phyloP scores from a whole-genome alignment of 768 basidiomycete species.

The Mycena rosella region DNA sequence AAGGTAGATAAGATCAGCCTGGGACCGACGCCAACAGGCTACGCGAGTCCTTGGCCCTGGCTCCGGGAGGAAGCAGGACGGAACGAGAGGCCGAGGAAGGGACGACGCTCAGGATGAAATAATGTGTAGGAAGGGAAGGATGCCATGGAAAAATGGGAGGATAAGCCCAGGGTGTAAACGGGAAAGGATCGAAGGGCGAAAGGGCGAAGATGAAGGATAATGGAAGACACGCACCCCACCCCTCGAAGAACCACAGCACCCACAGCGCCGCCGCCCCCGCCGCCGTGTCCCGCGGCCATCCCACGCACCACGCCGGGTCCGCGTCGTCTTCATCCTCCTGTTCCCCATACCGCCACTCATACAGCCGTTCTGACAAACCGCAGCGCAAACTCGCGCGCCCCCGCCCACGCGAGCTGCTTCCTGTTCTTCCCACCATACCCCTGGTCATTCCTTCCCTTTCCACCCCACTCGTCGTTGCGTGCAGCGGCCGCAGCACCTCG shows the following conservation, averaged over 20 bases:
- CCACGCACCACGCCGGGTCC: neutral
- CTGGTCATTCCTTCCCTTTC: neutral
- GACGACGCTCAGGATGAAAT: neutral
- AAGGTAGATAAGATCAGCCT: too few relatives aligned
- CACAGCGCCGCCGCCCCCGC: slow-evolving; percentile 25
- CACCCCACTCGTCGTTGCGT: neutral
- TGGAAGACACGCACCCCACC: slow-evolving; percentile 6
- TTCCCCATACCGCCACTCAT: neutral
- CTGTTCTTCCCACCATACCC: neutral
- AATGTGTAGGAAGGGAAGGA: neutral
- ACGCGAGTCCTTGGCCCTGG: too few relatives aligned
- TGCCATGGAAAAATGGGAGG: neutral
- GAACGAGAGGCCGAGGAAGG: neutral
- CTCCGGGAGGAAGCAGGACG: too few relatives aligned
- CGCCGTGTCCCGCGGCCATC: slow-evolving; percentile 30
- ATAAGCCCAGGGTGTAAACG: neutral
- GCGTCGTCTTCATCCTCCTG: too few relatives aligned
- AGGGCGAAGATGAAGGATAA: neutral
- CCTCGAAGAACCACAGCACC: slow-evolving; percentile 29
- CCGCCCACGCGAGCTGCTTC: neutral
- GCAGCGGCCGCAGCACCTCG: neutral
- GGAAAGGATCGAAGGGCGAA: neutral
- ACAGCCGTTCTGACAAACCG: neutral
- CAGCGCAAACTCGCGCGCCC: neutral
- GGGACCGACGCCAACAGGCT: too few relatives aligned